Base-by-base conservation (phyloP, 176 grass and related monocot species). In the Tillandsia leiboldiana region DNA sequence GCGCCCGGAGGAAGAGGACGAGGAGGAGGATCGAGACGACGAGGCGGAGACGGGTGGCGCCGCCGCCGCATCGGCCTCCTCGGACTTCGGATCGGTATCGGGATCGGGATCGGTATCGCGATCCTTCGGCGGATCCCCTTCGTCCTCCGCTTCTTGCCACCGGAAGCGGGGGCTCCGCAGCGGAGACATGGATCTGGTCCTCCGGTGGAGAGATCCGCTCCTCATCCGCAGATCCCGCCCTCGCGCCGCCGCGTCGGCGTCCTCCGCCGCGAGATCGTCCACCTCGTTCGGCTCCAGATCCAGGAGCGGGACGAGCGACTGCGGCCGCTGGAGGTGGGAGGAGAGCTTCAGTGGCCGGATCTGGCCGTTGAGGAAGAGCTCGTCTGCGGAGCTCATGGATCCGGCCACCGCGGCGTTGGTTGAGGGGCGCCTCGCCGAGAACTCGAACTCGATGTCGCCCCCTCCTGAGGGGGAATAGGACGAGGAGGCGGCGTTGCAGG, bases 31-130 rank as follows among this genome's bases (percentile, higher is more conserved):
- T 6, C 72, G 73, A 0, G 86, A 27, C 50, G 80, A 77, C 47
- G 49, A 83, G 22, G 87, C 81, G 23, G 92, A 92, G 47, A 84
- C 89, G 20, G 89, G 84, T 42, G 81, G 83, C 1, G 77, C 64
- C 14, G 66, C 48, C 22, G 20, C 12, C 10, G 66, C 17, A 49
- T 26, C 51, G 17, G 57, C 13, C 15, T 53, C 57, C 6, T 57
- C 12, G 3, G 59, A 42, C 65, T 79, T 70, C 11, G 18, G 26
- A 53, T 70, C 24, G 1, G 53, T 1, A 10, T 74, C 53, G 14
- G 18, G 26, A 53, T 70, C 24, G 1, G 53, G 3, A 10, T 74
- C 53, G 8, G 47, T 26, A 10, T 51, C 42, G 8, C 33, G 17
- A 22, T 69, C 29, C 1, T 11, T 26, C n/a, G 28, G 17, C 15